phyloP scores from a whole-genome alignment of 179 eudicot genomes.

The Gypsophila paniculata region DNA sequence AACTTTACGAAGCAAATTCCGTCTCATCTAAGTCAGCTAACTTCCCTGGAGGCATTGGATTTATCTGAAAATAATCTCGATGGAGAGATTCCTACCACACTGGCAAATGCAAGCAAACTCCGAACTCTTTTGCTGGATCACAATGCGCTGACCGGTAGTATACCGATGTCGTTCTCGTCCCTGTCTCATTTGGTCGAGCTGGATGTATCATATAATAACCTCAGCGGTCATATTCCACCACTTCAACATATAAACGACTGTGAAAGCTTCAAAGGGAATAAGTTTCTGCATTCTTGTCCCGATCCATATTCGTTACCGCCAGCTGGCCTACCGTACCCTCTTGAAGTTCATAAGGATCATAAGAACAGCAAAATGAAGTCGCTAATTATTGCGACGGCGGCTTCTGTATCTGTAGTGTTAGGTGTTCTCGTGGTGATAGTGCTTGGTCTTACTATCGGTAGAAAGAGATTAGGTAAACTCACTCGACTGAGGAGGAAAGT shows the following conservation, averaged over 20 bases:
- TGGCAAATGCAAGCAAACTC: conserved; percentile 40
- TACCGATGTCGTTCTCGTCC: conserved; percentile 43
- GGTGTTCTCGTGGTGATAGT: conserved; percentile 32
- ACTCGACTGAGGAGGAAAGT: conserved; percentile 39
- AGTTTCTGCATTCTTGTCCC: conserved; percentile 43
- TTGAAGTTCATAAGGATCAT: conserved; percentile 34
- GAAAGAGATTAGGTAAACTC: conserved; percentile 34
- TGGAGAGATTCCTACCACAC: conserved; percentile 39
- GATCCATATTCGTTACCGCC: conserved; percentile 41
- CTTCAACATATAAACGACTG: conserved; percentile 38
- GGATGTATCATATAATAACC: conserved; percentile 52
- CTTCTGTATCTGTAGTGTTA: conserved; percentile 41
- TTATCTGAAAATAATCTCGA: conserved; percentile 40
- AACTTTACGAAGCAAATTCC: conserved; percentile 39
- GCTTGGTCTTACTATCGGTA: conserved; percentile 36
- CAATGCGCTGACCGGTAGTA: conserved; percentile 41
- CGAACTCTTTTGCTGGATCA: conserved; percentile 39
- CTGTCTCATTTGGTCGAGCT: conserved; percentile 38
- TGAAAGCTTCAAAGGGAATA: conserved; percentile 42
- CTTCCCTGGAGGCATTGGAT: conserved; percentile 37
- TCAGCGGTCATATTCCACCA: conserved; percentile 51
- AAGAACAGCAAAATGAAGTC: conserved; percentile 36
- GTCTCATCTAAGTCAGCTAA: conserved; percentile 35
- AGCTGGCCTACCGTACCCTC: conserved; percentile 39
- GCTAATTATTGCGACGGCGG: conserved; percentile 41